Percentiles rank a stretch among this genome's conserved stretches.
Conservation (phyloP, 2,329 filamentous ascomycete species). For the Colletotrichum sp. region DNA sequence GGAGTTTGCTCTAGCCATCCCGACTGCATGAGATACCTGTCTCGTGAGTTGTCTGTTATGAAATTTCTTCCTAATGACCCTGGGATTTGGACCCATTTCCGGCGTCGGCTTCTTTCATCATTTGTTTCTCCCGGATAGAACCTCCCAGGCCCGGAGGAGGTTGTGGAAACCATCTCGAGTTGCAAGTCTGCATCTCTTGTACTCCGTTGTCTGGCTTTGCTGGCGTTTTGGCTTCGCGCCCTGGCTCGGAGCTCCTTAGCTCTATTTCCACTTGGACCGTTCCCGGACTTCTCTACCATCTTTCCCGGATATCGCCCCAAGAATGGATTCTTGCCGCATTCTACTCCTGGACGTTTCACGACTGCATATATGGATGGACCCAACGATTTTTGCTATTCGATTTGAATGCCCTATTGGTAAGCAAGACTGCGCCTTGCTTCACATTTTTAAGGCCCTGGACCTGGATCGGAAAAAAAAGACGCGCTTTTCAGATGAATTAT, state of each 20-base stretch:
- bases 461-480: conserved; percentile 21
- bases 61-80: conserved; percentile 22
- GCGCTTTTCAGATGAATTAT: neutral
- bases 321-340: conserved; percentile 15
- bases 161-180: conserved; percentile 9
- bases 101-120: conserved; percentile 22
- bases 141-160: conserved; percentile 9
- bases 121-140: conserved; percentile 22
- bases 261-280: neutral
- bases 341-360: conserved; percentile 19
- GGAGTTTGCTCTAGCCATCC: conserved; percentile 2
- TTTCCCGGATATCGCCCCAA: conserved; percentile 5
- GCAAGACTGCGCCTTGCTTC: conserved; percentile 15
- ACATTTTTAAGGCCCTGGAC: conserved; percentile 5
- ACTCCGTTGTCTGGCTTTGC: conserved; percentile 15
- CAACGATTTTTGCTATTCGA: conserved; percentile 21
- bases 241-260: neutral
- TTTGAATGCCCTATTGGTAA: conserved; percentile 5
- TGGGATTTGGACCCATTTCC: conserved; percentile 20
- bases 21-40: conserved; percentile 21
- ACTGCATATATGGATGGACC: conserved; percentile 24
- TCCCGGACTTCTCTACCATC: neutral
- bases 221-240: conserved; percentile 11
- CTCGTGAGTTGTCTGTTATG: conserved; percentile 19
- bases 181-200: conserved; percentile 24